Evolutionary conservation across 768 basidiomycete species (phyloP), one percentile per base, ranked within the genome.

Genomic region (Psilocybe cyanescens): DNA sequence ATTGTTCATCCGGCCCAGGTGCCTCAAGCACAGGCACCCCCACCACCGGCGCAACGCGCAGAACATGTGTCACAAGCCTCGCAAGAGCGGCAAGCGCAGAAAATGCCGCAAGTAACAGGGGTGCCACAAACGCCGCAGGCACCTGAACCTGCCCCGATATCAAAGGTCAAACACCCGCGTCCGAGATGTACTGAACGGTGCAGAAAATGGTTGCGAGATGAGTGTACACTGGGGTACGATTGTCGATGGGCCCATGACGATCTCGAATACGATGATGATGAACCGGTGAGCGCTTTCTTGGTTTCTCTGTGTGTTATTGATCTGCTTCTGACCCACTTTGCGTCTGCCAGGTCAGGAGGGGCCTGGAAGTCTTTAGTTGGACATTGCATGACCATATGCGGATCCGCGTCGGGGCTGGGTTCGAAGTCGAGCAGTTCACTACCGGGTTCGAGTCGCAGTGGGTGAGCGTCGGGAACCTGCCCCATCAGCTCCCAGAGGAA

Each of bases 391-490:
- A 86, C 39, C 81, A 88, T 57, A 86, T 83, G 19, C 79, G 76
- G 54, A 81, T 88, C 17, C 82, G 77, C 19, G 76, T 92, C 49
- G 81, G 81, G 33, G 71, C 83, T 0, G 92, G 92, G 0, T 90
- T 90, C 49, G 77, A 79, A 1, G 79, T 93, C 2, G 70, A 76
- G 28, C 79, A 84, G 0, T 69, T 92, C 5, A 71, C 72, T 6
- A 92, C 91, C 1, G 87, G 87, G 1, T 88, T 92, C 45, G 91
- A 94, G 66, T 87, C 87, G 0, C 82, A 81, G 5, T 86, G 84
- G 77, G 68, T 92, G 8, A 75, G 80, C 39, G 63, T 94, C 1
- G 76, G 77, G 4, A 83, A 87, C 24, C 67, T 93, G 3, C 82
- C 84, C 0, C 41, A 62, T 0, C 61, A 62, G 0, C 75, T 81